phyloP scores from a whole-genome alignment of 2,329 filamentous ascomycete species.

The Stachybotrys chlorohalonatus region DNA sequence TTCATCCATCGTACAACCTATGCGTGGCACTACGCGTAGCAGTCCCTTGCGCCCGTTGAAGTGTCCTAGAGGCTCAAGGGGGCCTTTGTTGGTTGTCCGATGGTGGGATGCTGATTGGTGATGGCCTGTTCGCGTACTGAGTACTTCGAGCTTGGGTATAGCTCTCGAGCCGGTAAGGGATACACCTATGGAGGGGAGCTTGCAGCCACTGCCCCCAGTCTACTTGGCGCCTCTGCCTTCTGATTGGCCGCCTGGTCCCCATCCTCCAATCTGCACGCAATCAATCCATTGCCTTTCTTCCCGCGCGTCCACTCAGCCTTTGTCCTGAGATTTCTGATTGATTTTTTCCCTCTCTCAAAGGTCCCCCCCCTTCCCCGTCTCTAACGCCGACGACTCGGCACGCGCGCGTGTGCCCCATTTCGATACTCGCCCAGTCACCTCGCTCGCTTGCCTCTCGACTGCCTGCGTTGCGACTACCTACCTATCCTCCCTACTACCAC shows the following conservation, averaged over 20 bases:
- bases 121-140: neutral
- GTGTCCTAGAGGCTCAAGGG: too few species aligned
- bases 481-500: neutral
- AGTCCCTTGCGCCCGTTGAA: neutral
- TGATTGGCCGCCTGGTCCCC: neutral
- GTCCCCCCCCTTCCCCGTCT: constrained; percentile 2
- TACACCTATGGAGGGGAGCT: neutral
- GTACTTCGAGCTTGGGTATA: neutral
- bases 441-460: neutral
- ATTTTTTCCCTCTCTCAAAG: neutral
- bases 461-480: neutral
- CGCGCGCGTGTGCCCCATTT: neutral
- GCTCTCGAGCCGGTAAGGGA: neutral
- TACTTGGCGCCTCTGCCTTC: neutral
- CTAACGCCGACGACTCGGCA: neutral
- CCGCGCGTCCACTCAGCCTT: neutral
- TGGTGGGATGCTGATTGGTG: neutral
- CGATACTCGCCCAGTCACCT: neutral
- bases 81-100: neutral
- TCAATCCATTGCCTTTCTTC: neutral
- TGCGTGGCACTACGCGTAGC: neutral
- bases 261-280: neutral
- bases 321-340: neutral
- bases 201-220: neutral
- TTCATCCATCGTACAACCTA: too few species aligned